Evolutionary conservation across 345 rosid genomes (phyloP).

Genomic region (Barbarea vulgaris): DNA sequence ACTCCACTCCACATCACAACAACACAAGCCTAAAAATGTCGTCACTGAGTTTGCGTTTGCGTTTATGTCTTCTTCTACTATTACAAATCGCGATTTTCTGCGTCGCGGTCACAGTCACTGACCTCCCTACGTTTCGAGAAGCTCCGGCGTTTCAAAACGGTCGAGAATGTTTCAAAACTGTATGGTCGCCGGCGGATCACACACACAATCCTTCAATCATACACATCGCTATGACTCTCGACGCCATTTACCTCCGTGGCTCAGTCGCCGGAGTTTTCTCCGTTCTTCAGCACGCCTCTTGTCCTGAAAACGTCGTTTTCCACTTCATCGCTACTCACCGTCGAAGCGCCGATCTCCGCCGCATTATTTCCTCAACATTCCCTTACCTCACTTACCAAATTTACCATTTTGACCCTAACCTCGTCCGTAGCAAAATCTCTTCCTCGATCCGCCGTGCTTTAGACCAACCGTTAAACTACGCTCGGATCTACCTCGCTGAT

Average conservation of each 20-base stretch:
- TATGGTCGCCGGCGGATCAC: constrained; percentile 40
- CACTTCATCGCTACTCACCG: constrained; percentile 70
- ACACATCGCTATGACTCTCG: constrained; percentile 89
- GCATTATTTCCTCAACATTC: constrained; percentile 61
- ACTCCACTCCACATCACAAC: not conserved
- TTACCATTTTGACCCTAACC: constrained; percentile 69
- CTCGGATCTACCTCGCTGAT: constrained; percentile 83
- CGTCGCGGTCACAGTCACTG: constrained; percentile 14
- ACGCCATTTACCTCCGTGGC: constrained; percentile 85
- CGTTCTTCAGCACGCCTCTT: constrained; percentile 79
- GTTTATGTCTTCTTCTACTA: constrained; percentile 14
- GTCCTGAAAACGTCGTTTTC: constrained; percentile 85
- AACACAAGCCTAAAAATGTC: constrained; percentile 10
- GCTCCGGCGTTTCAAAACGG: constrained; percentile 84
- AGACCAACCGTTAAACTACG: constrained; percentile 90
- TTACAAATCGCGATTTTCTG: constrained; percentile 19
- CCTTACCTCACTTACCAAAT: constrained; percentile 72
- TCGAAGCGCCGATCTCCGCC: constrained; percentile 55
- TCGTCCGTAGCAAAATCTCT: constrained; percentile 70
- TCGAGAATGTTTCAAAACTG: constrained; percentile 51
- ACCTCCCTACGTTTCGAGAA: constrained; percentile 57
- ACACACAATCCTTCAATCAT: constrained; percentile 48
- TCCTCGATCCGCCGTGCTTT: constrained; percentile 74
- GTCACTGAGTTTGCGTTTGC: constrained; percentile 13
- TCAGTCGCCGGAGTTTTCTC: constrained; percentile 86